Evolutionary conservation across 768 basidiomycete species (phyloP).

Genomic region (Rhodotorula sphaerocarpa): DNA sequence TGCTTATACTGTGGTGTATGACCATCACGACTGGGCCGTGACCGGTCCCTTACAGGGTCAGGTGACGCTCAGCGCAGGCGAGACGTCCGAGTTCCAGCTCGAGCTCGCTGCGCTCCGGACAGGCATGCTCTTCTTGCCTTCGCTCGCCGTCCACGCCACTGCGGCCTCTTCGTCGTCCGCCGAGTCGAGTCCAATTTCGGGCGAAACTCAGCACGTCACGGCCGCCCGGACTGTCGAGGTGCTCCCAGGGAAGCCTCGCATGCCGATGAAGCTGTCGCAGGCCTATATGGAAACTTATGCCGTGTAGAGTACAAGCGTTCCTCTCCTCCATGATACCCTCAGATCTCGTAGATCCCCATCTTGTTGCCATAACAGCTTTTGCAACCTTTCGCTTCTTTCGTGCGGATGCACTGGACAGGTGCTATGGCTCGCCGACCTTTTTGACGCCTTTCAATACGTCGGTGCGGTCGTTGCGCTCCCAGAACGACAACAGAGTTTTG

Average conservation of each 20-base stretch:
- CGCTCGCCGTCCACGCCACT: constrained; percentile 59
- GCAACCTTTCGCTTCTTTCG: not conserved
- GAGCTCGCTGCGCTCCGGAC: constrained; percentile 81
- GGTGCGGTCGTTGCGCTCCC: constrained; percentile 74
- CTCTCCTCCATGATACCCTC: no score
- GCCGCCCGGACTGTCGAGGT: constrained; percentile 74
- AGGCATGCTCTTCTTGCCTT: constrained; percentile 69
- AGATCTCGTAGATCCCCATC: no score
- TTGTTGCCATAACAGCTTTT: not conserved
- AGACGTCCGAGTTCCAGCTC: no score
- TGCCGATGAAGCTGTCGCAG: no score
- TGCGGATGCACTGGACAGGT: not conserved
- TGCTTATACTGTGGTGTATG: no score
- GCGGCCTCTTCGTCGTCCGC: constrained; percentile 43
- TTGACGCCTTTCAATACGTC: constrained; percentile 52
- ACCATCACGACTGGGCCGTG: no score
- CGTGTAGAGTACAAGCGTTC: no score
- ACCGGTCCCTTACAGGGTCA: no score
- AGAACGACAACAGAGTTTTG: constrained; percentile 75
- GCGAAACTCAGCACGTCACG: constrained; percentile 73
- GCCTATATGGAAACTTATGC: no score
- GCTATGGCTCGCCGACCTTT: constrained; percentile 54
- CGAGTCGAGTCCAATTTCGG: constrained; percentile 19
- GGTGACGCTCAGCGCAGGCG: no score
- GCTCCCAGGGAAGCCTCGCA: constrained; percentile 71